Percentiles rank a stretch among this genome's conserved stretches.
Evolutionary conservation across 768 basidiomycete genomes (phyloP).

Genomic region (Suillus lakei): DNA sequence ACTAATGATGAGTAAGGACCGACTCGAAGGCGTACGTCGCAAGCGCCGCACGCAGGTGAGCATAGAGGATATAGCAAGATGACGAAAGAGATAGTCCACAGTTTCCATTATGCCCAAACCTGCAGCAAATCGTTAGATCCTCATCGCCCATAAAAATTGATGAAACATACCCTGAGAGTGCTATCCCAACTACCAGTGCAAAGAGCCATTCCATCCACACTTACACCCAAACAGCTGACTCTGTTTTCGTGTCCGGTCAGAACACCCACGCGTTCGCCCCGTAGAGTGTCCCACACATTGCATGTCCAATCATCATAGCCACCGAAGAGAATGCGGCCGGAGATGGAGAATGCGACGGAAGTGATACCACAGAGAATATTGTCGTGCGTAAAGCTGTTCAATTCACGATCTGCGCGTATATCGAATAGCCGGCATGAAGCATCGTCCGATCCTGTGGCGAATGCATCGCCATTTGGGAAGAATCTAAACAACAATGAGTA

Average conservation of each 20-base stretch:
- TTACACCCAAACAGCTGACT: constrained; percentile 95
- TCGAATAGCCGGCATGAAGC: constrained; percentile 98
- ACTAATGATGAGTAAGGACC: constrained; percentile 58
- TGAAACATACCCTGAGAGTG: constrained; percentile 80
- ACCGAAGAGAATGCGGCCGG: constrained; percentile 95
- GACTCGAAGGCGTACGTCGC: constrained; percentile 59
- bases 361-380: constrained; percentile 99
- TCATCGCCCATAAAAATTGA: constrained; percentile 9
- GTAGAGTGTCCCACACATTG: constrained; percentile 99
- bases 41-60: constrained; percentile 56
- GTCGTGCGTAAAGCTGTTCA: constrained; percentile 97
- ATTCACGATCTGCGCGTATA: constrained; percentile 95
- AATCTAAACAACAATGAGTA: constrained; percentile 59
- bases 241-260: constrained; percentile 98
- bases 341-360: constrained; percentile 97
- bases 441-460: constrained; percentile 98
- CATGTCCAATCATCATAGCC: constrained; percentile 99
- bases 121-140: constrained; percentile 34
- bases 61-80: constrained; percentile 43
- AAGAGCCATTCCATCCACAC: constrained; percentile 95
- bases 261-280: constrained; percentile 97
- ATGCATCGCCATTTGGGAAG: constrained; percentile 99
- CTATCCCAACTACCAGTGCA: constrained; percentile 99
- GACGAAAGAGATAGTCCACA: constrained; percentile 24
- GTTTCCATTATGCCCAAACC: constrained; percentile 81